phyloP scores from a whole-genome alignment of 495 filamentous ascomycete genomes.

The Echria macrotheca region DNA sequence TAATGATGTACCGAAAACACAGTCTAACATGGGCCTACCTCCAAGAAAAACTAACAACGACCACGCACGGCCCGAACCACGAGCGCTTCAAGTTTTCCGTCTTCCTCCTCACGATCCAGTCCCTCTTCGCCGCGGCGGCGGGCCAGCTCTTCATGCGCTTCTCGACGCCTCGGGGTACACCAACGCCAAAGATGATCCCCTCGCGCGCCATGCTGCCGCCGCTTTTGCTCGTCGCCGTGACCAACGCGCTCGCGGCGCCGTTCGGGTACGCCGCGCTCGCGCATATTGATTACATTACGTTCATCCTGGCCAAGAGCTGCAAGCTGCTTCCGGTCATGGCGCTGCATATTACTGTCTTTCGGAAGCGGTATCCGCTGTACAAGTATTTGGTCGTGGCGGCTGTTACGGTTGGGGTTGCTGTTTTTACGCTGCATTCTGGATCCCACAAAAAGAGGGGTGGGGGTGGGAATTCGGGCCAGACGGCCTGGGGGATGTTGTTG shows the following conservation, averaged over 20 bases:
- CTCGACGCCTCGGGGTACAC: constrained; percentile 49
- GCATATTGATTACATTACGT: constrained; percentile 98
- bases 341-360: constrained; percentile 88
- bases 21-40: constrained; percentile 94
- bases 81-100: constrained; percentile 87
- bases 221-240: constrained; percentile 80
- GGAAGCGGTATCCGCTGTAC: constrained; percentile 84
- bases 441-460: constrained; percentile 56
- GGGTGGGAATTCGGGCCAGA: constrained; percentile 34
- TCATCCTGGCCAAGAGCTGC: constrained; percentile 95
- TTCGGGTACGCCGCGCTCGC: constrained; percentile 91
- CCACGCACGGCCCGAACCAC: constrained; percentile 62
- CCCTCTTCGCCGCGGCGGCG: constrained; percentile 73
- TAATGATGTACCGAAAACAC: too few species aligned
- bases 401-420: constrained; percentile 86
- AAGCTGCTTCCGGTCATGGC: constrained; percentile 98
- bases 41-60: constrained; percentile 96
- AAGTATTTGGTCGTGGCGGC: constrained; percentile 90
- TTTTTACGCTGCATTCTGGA: constrained; percentile 85
- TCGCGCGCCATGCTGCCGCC: constrained; percentile 64
- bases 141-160: constrained; percentile 76
- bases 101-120: constrained; percentile 94
- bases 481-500: constrained; percentile 71
- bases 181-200: constrained; percentile 68
- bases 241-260: constrained; percentile 79